Percentiles rank a stretch among this genome's conserved stretches.
phyloP scores from a whole-genome alignment of 768 basidiomycete genomes.

The Boletus reticulatus region DNA sequence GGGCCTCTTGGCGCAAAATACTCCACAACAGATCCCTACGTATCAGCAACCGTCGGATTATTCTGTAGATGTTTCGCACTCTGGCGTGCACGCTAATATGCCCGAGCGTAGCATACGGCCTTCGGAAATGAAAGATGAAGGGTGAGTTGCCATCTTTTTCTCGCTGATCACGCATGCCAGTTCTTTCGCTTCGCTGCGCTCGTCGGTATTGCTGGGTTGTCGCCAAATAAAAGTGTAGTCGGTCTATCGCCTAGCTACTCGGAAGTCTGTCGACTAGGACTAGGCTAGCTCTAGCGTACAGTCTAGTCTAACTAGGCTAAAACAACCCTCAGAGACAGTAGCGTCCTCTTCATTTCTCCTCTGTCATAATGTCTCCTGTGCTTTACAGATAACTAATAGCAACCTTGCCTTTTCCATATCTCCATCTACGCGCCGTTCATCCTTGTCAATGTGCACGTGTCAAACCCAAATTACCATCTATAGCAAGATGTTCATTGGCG shows the following conservation, averaged over 20 bases:
- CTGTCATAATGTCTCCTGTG: slow-evolving; percentile 61
- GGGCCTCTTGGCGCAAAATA: slow-evolving; percentile 38
- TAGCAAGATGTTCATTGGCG: slow-evolving; percentile 99
- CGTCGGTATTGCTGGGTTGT: slow-evolving; percentile 26
- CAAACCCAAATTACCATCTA: slow-evolving; percentile 31
- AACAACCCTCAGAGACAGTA: slow-evolving; percentile 62
- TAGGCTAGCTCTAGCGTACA: slow-evolving; percentile 76
- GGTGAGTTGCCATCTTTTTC: slow-evolving; percentile 60
- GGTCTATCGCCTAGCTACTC: slow-evolving; percentile 43
- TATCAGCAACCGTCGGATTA: slow-evolving; percentile 69
- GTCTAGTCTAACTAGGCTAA: slow-evolving; percentile 83
- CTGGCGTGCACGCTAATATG: slow-evolving; percentile 39
- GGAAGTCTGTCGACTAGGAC: slow-evolving; percentile 60
- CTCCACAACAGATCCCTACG: slow-evolving; percentile 74
- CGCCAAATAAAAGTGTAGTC: slow-evolving; percentile 38
- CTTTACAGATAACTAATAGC: slow-evolving; percentile 80
- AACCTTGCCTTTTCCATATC: slow-evolving; percentile 46
- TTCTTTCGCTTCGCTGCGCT: slow-evolving; percentile 11
- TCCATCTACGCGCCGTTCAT: slow-evolving; percentile 25
- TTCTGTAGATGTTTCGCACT: slow-evolving; percentile 33
- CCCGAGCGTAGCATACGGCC: slow-evolving; percentile 71
- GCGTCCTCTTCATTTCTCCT: slow-evolving; percentile 59
- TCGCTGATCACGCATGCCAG: slow-evolving; percentile 12
- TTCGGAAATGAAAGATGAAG: slow-evolving; percentile 97
- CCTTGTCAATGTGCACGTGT: slow-evolving; percentile 26